Percentiles rank a stretch among this genome's conserved stretches.
Conservation (phyloP, 768 basidiomycete species). For the Xanthoconium purpureum region DNA sequence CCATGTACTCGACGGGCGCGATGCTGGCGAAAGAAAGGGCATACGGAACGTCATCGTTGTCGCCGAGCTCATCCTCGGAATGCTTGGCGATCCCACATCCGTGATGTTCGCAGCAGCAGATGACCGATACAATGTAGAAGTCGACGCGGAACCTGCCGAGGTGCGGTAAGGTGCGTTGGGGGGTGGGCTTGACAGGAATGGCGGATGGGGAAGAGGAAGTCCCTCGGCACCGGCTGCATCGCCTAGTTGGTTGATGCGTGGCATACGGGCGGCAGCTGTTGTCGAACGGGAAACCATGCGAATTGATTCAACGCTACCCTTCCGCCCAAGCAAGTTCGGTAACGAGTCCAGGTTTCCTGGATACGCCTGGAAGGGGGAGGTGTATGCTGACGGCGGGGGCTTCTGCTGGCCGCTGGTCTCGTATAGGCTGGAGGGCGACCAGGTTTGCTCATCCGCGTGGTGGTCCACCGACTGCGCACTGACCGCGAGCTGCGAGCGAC, state of each 20-base stretch:
- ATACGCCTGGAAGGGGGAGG: conserved; percentile 57
- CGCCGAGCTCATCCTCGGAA: conserved; percentile 42
- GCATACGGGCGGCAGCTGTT: conserved; percentile 17
- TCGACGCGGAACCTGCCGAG: conserved; percentile 23
- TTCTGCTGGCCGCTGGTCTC: conserved; percentile 6
- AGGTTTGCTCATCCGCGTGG: conserved; percentile 12
- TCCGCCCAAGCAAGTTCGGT: conserved; percentile 42
- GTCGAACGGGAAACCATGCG: conserved; percentile 26
- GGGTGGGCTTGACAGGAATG: conserved; percentile 37
- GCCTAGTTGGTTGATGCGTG: conserved; percentile 19
- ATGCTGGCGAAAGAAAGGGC: conserved; percentile 69
- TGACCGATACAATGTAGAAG: conserved; percentile 30
- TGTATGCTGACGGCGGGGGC: conserved; percentile 42
- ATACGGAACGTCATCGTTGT: conserved; percentile 53
- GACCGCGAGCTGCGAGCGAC: conserved; percentile 26
- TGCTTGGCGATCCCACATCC: conserved; percentile 5
- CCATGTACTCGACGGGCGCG: conserved; percentile 63
- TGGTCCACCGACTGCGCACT: conserved; percentile 15
- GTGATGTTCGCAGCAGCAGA: conserved; percentile 23
- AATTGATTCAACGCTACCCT: conserved; percentile 42
- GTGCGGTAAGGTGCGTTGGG: conserved; percentile 41
- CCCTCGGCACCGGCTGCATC: conserved; percentile 16
- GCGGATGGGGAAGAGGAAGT: conserved; percentile 44
- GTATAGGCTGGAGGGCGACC: conserved; percentile 15
- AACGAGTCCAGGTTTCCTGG: conserved; percentile 66